Conservation (phyloP, 768 basidiomycete species). For the Dictyophora rubrovolvata region DNA sequence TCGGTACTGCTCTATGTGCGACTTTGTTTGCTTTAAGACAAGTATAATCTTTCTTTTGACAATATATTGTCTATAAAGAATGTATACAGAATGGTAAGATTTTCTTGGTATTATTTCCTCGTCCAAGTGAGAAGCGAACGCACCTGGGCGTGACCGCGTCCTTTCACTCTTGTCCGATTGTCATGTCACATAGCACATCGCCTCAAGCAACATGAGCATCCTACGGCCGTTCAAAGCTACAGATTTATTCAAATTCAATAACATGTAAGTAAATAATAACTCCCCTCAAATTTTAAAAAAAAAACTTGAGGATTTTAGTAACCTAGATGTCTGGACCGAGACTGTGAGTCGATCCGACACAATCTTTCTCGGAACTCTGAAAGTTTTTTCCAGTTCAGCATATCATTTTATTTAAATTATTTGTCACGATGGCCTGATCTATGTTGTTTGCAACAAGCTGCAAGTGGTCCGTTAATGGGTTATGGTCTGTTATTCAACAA, state of each 20-base stretch:
- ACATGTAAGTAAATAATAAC: slow-evolving; percentile 45
- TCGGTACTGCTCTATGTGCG: no score
- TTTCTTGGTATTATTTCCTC: background rate
- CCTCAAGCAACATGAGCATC: slow-evolving; percentile 55
- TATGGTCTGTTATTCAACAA: slow-evolving; percentile 53
- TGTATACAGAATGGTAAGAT: no score
- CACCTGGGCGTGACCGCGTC: background rate
- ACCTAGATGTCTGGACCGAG: slow-evolving; percentile 95
- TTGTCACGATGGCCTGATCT: slow-evolving; percentile 88
- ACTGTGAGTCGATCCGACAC: slow-evolving; percentile 50
- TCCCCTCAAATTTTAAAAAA: background rate
- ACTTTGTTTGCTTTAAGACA: no score
- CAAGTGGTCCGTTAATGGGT: slow-evolving; percentile 80
- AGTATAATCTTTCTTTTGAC: no score
- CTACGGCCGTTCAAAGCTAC: slow-evolving; percentile 78
- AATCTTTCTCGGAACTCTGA: background rate
- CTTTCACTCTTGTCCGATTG: background rate
- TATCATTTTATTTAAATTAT: slow-evolving; percentile 82
- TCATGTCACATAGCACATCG: background rate
- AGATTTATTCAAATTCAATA: slow-evolving; percentile 90
- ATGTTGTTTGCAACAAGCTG: slow-evolving; percentile 73
- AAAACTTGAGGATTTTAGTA: slow-evolving; percentile 36
- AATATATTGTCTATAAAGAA: no score
- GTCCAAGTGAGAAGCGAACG: background rate
- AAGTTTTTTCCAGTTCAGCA: slow-evolving; percentile 52